These are phyloP conservation scores for Phoma herbarum DNA, from an alignment of 2,329 filamentous ascomycete species.

Conservation along the genomic window DNA sequence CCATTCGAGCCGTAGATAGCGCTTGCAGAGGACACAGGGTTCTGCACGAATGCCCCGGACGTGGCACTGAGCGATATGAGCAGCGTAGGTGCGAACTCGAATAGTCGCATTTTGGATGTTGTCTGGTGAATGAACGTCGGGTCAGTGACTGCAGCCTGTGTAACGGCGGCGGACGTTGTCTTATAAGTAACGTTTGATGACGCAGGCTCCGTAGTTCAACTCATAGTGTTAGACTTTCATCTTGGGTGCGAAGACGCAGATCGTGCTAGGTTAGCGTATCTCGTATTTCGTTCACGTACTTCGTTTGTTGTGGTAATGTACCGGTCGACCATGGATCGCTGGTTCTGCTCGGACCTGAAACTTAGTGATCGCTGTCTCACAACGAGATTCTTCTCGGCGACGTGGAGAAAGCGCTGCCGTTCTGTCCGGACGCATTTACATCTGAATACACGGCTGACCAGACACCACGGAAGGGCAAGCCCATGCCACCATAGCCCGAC, in stretches of 20 bases:
- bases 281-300: neutral
- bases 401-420: neutral
- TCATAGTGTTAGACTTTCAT: neutral
- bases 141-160: neutral
- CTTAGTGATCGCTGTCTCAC: neutral
- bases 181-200: neutral
- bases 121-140: neutral
- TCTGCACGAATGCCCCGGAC: neutral
- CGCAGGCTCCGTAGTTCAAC: neutral
- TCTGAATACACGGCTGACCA: neutral
- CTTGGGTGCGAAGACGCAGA: neutral
- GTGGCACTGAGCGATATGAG: neutral
- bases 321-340: neutral
- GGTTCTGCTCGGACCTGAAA: neutral
- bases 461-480: neutral
- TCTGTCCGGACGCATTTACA: neutral
- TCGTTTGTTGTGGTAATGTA: neutral
- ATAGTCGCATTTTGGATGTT: neutral
- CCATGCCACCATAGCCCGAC: neutral
- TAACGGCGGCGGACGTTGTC: neutral
- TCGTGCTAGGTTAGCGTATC: neutral
- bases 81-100: neutral
- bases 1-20: constrained; percentile 1
- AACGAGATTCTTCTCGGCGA: neutral
- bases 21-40: neutral